These are phyloP conservation scores for Lactarius trivialis DNA, from an alignment of 768 basidiomycete genomes.

Conservation along the genomic window DNA sequence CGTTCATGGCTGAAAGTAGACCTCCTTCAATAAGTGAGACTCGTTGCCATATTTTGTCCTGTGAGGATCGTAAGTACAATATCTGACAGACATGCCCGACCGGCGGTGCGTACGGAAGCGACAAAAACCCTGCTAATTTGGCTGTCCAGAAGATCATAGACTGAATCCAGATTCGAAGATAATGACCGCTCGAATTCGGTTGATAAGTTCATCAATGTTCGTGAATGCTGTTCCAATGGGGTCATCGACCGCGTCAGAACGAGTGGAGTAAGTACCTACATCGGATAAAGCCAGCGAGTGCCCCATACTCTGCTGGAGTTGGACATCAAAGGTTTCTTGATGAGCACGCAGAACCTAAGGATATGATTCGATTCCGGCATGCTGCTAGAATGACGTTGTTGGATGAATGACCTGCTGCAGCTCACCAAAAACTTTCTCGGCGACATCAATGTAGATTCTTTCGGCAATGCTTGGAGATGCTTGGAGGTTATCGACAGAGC, in stretches of 20 bases:
- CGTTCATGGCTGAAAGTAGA: slow-evolving; percentile 10
- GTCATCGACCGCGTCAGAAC: background rate
- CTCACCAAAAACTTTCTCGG: slow-evolving; percentile 8
- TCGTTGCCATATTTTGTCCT: slow-evolving; percentile 13
- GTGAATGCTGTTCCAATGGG: slow-evolving; percentile 3
- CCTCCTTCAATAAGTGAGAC: slow-evolving; percentile 7
- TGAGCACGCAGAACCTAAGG: slow-evolving; percentile 10
- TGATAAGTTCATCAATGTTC: slow-evolving; percentile 1
- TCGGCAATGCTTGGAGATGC: slow-evolving; percentile 1
- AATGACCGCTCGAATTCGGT: slow-evolving; percentile 15
- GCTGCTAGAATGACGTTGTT: background rate
- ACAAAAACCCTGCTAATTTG: background rate
- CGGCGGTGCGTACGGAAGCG: slow-evolving; percentile 3
- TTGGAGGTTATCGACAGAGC: slow-evolving; percentile 7
- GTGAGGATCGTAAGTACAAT: background rate
- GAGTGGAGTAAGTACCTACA: background rate
- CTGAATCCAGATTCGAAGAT: slow-evolving; percentile 5
- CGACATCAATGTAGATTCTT: slow-evolving; percentile 8
- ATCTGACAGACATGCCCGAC: background rate
- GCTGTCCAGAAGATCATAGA: slow-evolving; percentile 1
- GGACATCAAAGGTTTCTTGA: slow-evolving; percentile 6
- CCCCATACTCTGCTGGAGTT: slow-evolving; percentile 9
- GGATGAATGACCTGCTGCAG: slow-evolving; percentile 8
- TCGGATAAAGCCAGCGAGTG: slow-evolving; percentile 13
- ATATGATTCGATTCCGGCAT: background rate